Evolutionary conservation across 106 monocot genomes (phyloP).

Genomic region (Phalaenopsis aphrodite): DNA sequence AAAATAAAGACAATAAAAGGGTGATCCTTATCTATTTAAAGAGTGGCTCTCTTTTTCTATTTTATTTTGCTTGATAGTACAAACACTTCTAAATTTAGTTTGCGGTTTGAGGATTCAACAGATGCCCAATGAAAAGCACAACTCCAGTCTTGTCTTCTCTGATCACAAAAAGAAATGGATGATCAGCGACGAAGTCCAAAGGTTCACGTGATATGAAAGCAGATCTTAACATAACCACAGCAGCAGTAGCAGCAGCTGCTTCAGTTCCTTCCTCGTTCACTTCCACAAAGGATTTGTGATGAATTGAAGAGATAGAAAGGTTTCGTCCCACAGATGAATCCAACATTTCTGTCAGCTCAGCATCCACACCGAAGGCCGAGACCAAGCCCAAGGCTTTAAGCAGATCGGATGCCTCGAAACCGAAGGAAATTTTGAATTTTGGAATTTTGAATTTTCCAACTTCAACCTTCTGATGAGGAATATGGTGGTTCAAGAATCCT

Average conservation of each 20-base stretch:
- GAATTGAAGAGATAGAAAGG: constrained; percentile 40
- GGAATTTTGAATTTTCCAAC: constrained; percentile 57
- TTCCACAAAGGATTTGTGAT: constrained; percentile 64
- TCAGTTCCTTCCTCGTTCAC: constrained; percentile 89
- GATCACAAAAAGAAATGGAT: constrained; percentile 37
- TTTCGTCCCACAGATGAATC: constrained; percentile 18
- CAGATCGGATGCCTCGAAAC: constrained; percentile 50
- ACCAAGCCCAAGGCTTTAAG: constrained; percentile 43
- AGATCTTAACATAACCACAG: constrained; percentile 22
- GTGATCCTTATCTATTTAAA: not conserved
- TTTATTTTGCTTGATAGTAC: too few relatives aligned
- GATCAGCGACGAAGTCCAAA: constrained; percentile 41
- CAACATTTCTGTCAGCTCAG: constrained; percentile 41
- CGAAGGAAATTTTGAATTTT: constrained; percentile 70
- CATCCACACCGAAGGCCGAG: constrained; percentile 28
- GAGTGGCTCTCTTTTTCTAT: too few relatives aligned
- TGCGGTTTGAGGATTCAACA: constrained; percentile 35
- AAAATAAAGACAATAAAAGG: not conserved
- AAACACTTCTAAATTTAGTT: not conserved
- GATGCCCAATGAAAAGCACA: constrained; percentile 44
- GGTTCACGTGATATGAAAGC: not conserved
- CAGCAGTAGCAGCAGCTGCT: constrained; percentile 62
- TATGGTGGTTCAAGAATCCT: constrained; percentile 31
- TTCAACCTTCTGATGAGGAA: constrained; percentile 24
- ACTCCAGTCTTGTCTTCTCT: constrained; percentile 40